Percentiles rank a stretch among this genome's conserved stretches.
Conservation (phyloP, 2,329 filamentous ascomycete species). For the Fusarium domesticum region DNA sequence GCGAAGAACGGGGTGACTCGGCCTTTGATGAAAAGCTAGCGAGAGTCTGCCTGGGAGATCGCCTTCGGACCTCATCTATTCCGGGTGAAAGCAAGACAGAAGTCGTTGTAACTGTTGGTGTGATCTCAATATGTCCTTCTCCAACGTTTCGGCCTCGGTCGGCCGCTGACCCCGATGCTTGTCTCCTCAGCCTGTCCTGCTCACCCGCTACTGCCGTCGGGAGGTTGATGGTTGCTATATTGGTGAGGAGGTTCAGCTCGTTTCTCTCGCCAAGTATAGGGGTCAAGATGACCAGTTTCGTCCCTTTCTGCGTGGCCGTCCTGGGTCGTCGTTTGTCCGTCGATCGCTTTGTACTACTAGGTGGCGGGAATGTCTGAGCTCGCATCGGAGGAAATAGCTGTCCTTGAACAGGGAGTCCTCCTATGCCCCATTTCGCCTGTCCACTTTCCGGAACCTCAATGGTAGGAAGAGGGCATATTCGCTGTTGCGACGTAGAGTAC, state of each 20-base stretch:
- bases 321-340: slow-evolving; percentile 23
- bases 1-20: background rate
- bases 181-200: slow-evolving; percentile 40
- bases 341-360: slow-evolving; percentile 12
- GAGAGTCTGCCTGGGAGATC: slow-evolving; percentile 46
- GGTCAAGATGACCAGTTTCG: slow-evolving; percentile 48
- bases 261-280: slow-evolving; percentile 42
- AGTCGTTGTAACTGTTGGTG: slow-evolving; percentile 40
- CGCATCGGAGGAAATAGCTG: slow-evolving; percentile 43
- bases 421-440: slow-evolving; percentile 36
- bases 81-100: slow-evolving; percentile 51
- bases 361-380: slow-evolving; percentile 25
- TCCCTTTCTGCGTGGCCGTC: slow-evolving; percentile 29
- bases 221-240: slow-evolving; percentile 50
- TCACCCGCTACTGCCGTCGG: slow-evolving; percentile 48
- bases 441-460: slow-evolving; percentile 39
- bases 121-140: slow-evolving; percentile 7
- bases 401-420: slow-evolving; percentile 39
- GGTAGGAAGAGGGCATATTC: slow-evolving; percentile 29
- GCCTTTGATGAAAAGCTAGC: slow-evolving; percentile 13
- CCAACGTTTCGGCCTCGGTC: background rate
- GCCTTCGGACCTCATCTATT: slow-evolving; percentile 47
- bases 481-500: background rate
- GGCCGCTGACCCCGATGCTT: slow-evolving; percentile 10
- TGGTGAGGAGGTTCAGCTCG: slow-evolving; percentile 41